Conservation (phyloP, 2,329 filamentous ascomycete genomes). For the Diaporthe nobilis region DNA sequence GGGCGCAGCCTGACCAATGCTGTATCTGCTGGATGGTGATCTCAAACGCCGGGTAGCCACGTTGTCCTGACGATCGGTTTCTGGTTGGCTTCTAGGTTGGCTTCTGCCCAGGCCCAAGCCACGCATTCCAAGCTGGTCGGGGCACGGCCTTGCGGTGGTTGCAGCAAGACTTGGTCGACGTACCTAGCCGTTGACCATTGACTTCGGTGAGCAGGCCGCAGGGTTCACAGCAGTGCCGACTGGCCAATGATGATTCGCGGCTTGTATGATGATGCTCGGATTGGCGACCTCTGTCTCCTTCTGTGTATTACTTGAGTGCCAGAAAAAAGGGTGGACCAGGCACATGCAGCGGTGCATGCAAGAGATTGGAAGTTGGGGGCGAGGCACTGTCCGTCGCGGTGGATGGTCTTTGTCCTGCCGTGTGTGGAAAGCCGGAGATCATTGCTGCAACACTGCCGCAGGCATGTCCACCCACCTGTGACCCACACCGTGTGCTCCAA, state of each 20-base stretch:
- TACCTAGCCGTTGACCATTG: slow-evolving; percentile 11
- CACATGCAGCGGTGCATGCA: slow-evolving; percentile 9
- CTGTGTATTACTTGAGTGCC: slow-evolving; percentile 1
- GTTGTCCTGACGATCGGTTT: slow-evolving; percentile 4
- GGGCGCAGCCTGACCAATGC: not conserved
- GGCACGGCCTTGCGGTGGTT: not conserved
- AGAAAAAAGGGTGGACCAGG: not conserved
- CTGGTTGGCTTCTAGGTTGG: not conserved
- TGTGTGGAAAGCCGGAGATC: slow-evolving; percentile 15
- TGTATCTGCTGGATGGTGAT: not conserved
- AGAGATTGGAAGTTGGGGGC: slow-evolving; percentile 9
- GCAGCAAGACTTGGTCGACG: not conserved
- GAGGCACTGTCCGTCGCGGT: not conserved
- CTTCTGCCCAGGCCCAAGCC: slow-evolving; percentile 10
- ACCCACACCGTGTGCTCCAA: slow-evolving; percentile 12
- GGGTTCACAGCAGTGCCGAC: not conserved
- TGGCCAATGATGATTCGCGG: not conserved
- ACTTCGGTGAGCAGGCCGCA: slow-evolving; percentile 25
- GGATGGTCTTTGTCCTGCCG: not conserved
- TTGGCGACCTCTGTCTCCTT: not conserved
- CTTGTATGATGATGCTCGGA: slow-evolving; percentile 9
- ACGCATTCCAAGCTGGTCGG: slow-evolving; percentile 6
- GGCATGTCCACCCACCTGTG: slow-evolving; percentile 2
- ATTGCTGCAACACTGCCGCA: slow-evolving; percentile 25
- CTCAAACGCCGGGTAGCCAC: not conserved